Conservation (phyloP, 805 yeast species). For the Yarrowia keelungensis region DNA sequence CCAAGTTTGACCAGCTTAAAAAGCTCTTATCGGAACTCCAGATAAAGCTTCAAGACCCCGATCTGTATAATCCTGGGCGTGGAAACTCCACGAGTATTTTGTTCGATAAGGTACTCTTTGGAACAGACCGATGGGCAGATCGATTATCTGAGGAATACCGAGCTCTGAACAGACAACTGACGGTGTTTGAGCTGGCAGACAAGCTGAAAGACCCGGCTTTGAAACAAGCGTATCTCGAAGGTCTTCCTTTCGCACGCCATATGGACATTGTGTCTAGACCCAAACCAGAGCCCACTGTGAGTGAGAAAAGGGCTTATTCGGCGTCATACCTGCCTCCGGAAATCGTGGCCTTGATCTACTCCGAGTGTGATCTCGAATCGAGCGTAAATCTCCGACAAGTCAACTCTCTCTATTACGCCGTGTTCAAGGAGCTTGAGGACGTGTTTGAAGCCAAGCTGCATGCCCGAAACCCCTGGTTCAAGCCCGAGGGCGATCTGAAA, state of each 20-base stretch:
- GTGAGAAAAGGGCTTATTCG: neutral
- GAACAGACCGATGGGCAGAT: no score
- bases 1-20: no score
- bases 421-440: neutral
- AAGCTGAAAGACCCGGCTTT: no score
- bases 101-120: no score
- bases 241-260: neutral
- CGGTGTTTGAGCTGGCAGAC: no score
- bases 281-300: neutral
- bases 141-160: no score
- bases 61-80: no score
- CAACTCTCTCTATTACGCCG: neutral
- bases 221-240: no score
- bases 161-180: no score
- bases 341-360: neutral
- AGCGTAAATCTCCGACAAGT: neutral
- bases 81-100: no score
- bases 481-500: neutral
- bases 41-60: no score
- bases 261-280: neutral
- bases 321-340: neutral
- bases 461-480: neutral
- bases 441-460: neutral
- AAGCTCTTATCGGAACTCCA: no score
- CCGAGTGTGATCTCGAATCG: neutral